Conservation (phyloP, 2,329 filamentous ascomycete species). For the Chaetomium globosum region DNA sequence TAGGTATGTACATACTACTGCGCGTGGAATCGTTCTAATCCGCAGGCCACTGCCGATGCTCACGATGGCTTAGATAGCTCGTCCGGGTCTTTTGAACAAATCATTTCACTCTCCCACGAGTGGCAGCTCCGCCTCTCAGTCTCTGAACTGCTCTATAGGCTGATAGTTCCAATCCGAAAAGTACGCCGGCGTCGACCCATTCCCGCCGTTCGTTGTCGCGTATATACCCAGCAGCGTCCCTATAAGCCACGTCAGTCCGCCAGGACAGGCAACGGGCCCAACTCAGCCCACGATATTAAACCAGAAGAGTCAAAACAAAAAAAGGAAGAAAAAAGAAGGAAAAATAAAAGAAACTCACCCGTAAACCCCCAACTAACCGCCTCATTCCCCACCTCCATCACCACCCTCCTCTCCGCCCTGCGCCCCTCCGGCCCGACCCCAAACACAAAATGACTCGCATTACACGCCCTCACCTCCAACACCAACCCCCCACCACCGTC, state of each 20-base stretch:
- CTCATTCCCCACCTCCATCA: constrained; percentile 43
- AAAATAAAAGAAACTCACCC: constrained; percentile 42
- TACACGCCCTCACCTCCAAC: constrained; percentile 48
- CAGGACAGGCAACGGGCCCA: neutral
- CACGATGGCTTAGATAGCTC: neutral
- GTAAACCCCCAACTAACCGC: constrained; percentile 48
- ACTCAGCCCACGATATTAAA: neutral
- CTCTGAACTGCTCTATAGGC: constrained; percentile 44
- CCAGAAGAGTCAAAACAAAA: no score
- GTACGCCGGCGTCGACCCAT: constrained; percentile 49
- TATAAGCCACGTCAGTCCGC: constrained; percentile 36
- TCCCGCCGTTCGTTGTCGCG: constrained; percentile 55
- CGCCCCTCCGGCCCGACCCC: constrained; percentile 43
- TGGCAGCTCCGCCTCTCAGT: constrained; percentile 31
- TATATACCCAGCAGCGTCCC: constrained; percentile 56
- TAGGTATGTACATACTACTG: neutral
- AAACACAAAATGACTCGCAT: constrained; percentile 51
- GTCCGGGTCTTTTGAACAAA: neutral
- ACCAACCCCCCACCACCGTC: constrained; percentile 38
- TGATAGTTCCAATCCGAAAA: constrained; percentile 53
- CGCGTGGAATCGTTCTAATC: neutral
- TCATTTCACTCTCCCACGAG: neutral
- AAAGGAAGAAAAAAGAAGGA: neutral
- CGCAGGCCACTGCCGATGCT: neutral
- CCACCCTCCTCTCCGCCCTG: constrained; percentile 40